Percentiles rank a stretch among this genome's conserved stretches.
Conservation (phyloP, 2,329 filamentous ascomycete genomes). For the Coleophoma cylindrospora region DNA sequence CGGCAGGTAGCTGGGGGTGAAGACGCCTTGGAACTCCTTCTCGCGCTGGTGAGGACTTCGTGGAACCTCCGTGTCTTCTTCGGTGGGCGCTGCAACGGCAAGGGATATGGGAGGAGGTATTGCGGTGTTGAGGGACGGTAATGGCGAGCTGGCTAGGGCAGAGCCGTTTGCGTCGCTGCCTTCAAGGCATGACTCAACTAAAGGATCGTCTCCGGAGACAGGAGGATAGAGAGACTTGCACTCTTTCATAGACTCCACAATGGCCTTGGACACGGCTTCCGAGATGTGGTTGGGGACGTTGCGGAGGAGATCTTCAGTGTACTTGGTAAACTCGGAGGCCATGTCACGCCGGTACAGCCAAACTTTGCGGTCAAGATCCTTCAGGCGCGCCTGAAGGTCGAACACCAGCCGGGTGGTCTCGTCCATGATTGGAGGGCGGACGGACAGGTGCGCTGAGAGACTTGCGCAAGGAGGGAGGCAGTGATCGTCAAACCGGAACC, state of each 20-base stretch:
- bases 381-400: constrained; percentile 28
- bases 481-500: background rate
- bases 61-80: constrained; percentile 21
- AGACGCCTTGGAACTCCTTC: constrained; percentile 55
- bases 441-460: background rate
- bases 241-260: constrained; percentile 23
- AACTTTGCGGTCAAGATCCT: constrained; percentile 52
- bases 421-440: constrained; percentile 30
- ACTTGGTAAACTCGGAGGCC: constrained; percentile 50
- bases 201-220: constrained; percentile 2
- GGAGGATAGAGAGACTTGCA: constrained; percentile 19
- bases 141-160: constrained; percentile 4
- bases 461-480: background rate
- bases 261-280: constrained; percentile 38
- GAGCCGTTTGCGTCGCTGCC: constrained; percentile 6
- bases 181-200: constrained; percentile 16
- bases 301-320: constrained; percentile 45
- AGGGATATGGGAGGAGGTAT: constrained; percentile 32
- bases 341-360: constrained; percentile 51
- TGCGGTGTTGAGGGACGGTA: constrained; percentile 17
- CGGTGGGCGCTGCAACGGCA: constrained; percentile 25
- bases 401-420: constrained; percentile 39
- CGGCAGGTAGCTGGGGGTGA: constrained; percentile 58
- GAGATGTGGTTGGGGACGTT: constrained; percentile 41
- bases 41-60: constrained; percentile 49